Evolutionary conservation across 441 rosid species (phyloP).

Genomic region (Gossypium laxum): DNA sequence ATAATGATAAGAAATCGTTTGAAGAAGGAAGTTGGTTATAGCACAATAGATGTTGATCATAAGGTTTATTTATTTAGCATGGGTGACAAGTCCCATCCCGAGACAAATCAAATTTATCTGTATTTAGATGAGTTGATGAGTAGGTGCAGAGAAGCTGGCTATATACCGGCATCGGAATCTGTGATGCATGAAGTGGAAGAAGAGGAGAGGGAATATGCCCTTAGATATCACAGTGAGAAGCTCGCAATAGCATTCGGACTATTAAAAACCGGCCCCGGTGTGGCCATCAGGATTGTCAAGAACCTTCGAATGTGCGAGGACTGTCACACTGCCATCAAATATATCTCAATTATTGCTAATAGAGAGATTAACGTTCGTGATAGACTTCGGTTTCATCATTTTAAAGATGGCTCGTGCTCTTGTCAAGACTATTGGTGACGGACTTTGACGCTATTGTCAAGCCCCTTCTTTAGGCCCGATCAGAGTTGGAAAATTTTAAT

Average conservation of each 20-base stretch:
- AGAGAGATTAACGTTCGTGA: constrained; percentile 71
- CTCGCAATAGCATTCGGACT: constrained; percentile 75
- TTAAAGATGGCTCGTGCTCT: constrained; percentile 59
- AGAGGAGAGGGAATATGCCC: constrained; percentile 72
- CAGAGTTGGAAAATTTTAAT: too few relatives aligned
- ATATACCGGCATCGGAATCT: constrained; percentile 40
- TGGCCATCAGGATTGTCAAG: constrained; percentile 46
- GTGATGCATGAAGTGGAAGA: constrained; percentile 81
- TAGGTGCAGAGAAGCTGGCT: constrained; percentile 62
- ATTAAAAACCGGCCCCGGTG: constrained; percentile 38
- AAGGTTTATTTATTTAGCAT: constrained; percentile 62
- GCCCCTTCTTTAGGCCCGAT: too few relatives aligned
- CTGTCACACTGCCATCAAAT: constrained; percentile 68
- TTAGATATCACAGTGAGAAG: constrained; percentile 79
- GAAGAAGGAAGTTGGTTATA: constrained; percentile 72
- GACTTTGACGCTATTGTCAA: background rate
- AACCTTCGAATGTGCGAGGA: constrained; percentile 79
- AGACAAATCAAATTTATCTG: constrained; percentile 40
- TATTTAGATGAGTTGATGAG: constrained; percentile 60
- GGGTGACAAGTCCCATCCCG: constrained; percentile 63
- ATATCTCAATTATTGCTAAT: constrained; percentile 41
- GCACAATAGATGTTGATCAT: constrained; percentile 50
- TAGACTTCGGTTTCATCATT: constrained; percentile 72
- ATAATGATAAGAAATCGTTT: constrained; percentile 48
- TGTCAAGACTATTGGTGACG: constrained; percentile 66